These are phyloP conservation scores for Gaultheria prostrata DNA, from an alignment of 148 eudicot species.

Conservation along the genomic window DNA sequence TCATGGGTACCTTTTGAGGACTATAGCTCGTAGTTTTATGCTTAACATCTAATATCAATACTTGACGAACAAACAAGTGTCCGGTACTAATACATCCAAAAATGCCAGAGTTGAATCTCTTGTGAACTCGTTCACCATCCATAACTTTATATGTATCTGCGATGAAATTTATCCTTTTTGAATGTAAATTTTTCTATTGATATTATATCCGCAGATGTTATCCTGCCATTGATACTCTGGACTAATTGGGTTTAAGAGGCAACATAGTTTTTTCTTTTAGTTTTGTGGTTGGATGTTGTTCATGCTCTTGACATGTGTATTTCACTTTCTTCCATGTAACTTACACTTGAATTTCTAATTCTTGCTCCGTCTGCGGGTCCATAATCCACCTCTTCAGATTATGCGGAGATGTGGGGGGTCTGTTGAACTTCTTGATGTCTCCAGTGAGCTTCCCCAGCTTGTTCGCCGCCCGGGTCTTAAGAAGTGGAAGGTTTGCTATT, in stretches of 20 bases:
- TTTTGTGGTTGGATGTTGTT: neutral
- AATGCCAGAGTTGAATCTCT: neutral
- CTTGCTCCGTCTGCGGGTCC: neutral
- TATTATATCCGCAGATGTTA: neutral
- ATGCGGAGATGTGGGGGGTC: constrained; percentile 76
- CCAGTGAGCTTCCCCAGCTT: constrained; percentile 80
- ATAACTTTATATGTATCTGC: neutral
- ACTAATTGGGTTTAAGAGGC: neutral
- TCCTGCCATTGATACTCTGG: neutral
- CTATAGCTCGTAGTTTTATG: neutral
- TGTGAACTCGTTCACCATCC: neutral
- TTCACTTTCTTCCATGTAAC: neutral
- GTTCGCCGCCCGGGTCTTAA: constrained; percentile 93
- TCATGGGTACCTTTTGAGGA: neutral
- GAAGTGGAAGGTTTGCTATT: constrained; percentile 78
- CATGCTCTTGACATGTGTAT: neutral
- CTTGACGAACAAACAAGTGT: neutral
- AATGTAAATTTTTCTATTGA: neutral
- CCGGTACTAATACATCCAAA: neutral
- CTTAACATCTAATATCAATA: neutral
- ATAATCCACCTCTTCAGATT: constrained; percentile 40
- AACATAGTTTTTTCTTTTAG: neutral
- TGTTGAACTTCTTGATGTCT: constrained; percentile 92
- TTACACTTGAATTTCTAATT: neutral
- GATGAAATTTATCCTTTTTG: neutral